A percentile compares a stretch with the other conserved stretches of the same genome.
These are phyloP conservation scores for Leishmania gerbilli DNA, from an alignment of 208 protist species.

Conservation along the genomic window DNA sequence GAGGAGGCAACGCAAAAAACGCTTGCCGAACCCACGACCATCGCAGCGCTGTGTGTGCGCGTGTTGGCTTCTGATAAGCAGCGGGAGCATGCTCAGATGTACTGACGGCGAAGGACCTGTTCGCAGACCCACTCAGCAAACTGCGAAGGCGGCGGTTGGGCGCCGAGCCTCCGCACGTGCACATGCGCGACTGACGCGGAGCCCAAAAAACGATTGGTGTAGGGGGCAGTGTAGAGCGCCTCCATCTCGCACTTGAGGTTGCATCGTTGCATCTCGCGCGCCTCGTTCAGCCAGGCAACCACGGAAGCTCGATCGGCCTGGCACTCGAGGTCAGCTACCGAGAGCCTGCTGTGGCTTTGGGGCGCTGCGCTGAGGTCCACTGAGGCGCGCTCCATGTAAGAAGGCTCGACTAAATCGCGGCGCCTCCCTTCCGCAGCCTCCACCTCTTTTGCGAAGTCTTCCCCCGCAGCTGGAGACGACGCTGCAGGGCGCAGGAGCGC, in stretches of 20 bases:
- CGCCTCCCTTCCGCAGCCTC: not conserved
- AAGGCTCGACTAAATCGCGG: not conserved
- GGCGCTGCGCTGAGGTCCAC: not conserved
- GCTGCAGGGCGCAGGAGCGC: not conserved
- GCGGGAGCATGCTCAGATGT: conserved; percentile 17
- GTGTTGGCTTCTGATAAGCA: not conserved
- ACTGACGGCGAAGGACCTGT: conserved; percentile 40
- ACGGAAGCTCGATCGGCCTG: conserved; percentile 1
- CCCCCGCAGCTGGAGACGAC: not conserved
- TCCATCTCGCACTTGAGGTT: conserved; percentile 38
- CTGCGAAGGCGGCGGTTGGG: not conserved
- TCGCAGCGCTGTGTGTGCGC: not conserved
- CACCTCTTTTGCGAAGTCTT: not conserved
- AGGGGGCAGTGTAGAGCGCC: conserved; percentile 31
- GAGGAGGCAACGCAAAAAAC: not conserved
- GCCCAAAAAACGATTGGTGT: not conserved
- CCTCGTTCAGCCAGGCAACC: conserved; percentile 23
- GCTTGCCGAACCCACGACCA: not conserved
- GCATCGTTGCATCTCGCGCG: conserved; percentile 18
- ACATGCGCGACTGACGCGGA: not conserved
- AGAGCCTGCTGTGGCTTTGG: not conserved
- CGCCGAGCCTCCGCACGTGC: not conserved
- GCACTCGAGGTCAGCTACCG: not conserved
- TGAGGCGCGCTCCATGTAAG: not conserved
- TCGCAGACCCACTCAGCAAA: conserved; percentile 38